These are phyloP conservation scores for Lonicera japonica DNA, from an alignment of 129 eudicot species.

Conservation along the genomic window DNA sequence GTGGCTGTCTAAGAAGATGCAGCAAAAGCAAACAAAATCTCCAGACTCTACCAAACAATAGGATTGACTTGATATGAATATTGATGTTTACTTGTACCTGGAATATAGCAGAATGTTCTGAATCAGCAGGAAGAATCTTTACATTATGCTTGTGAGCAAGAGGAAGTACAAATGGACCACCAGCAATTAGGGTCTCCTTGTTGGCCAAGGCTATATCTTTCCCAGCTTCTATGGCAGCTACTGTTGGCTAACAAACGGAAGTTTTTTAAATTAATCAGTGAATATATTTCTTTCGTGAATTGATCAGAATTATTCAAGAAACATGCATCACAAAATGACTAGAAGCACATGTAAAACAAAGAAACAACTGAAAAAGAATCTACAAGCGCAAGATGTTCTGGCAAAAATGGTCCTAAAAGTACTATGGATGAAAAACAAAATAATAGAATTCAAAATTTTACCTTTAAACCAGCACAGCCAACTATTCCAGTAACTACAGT, in stretches of 20 bases:
- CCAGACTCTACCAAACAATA: no score
- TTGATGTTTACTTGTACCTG: constrained; percentile 44
- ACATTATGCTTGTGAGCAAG: constrained; percentile 94
- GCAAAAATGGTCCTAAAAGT: background rate
- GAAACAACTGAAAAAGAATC: no score
- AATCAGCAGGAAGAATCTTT: constrained; percentile 98
- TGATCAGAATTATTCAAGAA: background rate
- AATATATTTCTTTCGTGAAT: background rate
- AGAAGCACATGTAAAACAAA: background rate
- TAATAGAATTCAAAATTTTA: constrained; percentile 12
- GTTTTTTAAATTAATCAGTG: background rate
- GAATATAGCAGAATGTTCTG: constrained; percentile 97
- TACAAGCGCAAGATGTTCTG: no score
- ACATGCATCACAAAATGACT: background rate
- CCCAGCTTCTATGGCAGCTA: constrained; percentile 98
- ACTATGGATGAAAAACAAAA: background rate
- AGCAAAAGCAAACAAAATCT: no score
- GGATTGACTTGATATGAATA: no score
- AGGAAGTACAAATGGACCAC: constrained; percentile 99
- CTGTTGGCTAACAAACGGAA: constrained; percentile 69
- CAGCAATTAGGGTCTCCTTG: constrained; percentile 94
- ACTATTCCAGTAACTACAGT: constrained; percentile 96
- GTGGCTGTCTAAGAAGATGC: no score
- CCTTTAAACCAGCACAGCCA: constrained; percentile 99
- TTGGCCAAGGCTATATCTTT: constrained; percentile 93